Conservation (phyloP, 2,329 filamentous ascomycete genomes). For the Xylariaceae sp. region DNA sequence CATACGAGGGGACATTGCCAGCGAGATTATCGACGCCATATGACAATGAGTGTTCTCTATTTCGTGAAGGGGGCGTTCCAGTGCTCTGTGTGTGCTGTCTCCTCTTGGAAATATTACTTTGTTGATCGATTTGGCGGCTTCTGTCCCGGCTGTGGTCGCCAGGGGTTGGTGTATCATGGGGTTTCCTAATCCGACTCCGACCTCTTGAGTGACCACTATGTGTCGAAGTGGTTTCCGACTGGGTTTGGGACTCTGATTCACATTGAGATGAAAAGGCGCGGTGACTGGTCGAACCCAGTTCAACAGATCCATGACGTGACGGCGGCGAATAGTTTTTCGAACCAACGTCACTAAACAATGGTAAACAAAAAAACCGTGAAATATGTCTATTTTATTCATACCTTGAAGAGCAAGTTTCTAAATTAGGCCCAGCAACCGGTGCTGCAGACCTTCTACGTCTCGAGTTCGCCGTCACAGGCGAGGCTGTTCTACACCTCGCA, state of each 20-base stretch:
- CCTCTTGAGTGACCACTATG: conserved; percentile 10
- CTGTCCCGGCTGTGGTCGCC: not conserved
- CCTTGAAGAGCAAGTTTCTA: not conserved
- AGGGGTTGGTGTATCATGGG: not conserved
- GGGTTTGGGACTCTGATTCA: not conserved
- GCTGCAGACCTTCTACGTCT: conserved; percentile 16
- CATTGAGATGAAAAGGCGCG: not conserved
- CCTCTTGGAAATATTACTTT: not conserved
- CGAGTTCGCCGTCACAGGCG: conserved; percentile 16
- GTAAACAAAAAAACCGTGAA: not conserved
- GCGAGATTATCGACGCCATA: not conserved
- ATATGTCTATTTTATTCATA: not conserved
- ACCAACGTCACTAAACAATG: not conserved
- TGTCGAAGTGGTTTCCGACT: not conserved
- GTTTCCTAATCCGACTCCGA: conserved; percentile 13
- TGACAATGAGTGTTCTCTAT: not conserved
- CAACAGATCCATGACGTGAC: not conserved
- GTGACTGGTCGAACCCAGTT: not conserved
- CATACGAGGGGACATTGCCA: conserved; percentile 12
- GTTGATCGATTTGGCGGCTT: not conserved
- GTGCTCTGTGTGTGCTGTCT: not conserved
- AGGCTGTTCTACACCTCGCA: conserved; percentile 2
- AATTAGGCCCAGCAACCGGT: not conserved
- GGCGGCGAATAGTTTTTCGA: not conserved
- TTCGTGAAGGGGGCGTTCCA: not conserved